These are phyloP conservation scores for Coriolopsis trogii DNA, from an alignment of 1,284 basidiomycete genomes.

Conservation along the genomic window DNA sequence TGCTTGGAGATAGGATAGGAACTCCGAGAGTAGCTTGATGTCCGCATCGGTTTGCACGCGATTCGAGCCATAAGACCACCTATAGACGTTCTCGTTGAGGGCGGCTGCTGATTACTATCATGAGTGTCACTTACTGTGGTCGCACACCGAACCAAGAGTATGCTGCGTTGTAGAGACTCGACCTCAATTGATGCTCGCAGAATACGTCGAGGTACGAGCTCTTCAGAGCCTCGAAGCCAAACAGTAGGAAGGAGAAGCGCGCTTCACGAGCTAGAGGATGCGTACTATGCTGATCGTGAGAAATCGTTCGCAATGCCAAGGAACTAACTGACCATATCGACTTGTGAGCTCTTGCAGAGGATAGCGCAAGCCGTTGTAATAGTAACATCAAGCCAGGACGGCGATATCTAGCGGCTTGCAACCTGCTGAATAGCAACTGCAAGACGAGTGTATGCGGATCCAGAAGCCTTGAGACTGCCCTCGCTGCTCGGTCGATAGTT, in stretches of 20 bases:
- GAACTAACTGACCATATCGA: constrained; percentile 67
- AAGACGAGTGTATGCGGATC: constrained; percentile 85
- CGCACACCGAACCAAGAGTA: constrained; percentile 93
- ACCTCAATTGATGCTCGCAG: constrained; percentile 80
- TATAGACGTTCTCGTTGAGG: constrained; percentile 41
- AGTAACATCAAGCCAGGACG: constrained; percentile 85
- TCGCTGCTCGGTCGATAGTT: constrained; percentile 74
- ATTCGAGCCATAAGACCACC: constrained; percentile 95
- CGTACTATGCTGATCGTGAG: constrained; percentile 73
- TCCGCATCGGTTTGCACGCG: constrained; percentile 90
- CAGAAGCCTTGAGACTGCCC: constrained; percentile 75
- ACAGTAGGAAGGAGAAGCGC: constrained; percentile 87
- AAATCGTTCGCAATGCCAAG: not conserved
- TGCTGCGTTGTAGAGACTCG: constrained; percentile 78
- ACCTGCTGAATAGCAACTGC: constrained; percentile 89
- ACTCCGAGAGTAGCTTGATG: constrained; percentile 85
- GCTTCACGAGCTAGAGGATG: constrained; percentile 91
- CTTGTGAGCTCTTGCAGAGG: constrained; percentile 69
- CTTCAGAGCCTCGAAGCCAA: constrained; percentile 92
- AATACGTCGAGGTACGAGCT: constrained; percentile 86
- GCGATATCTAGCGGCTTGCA: constrained; percentile 93
- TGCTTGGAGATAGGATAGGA: constrained; percentile 74
- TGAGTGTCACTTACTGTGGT: constrained; percentile 69
- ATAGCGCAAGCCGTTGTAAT: constrained; percentile 83
- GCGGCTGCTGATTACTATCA: not conserved